These are phyloP conservation scores for Scopulariopsis brevicaulis DNA, from an alignment of 2,329 filamentous ascomycete genomes.

Conservation along the genomic window DNA sequence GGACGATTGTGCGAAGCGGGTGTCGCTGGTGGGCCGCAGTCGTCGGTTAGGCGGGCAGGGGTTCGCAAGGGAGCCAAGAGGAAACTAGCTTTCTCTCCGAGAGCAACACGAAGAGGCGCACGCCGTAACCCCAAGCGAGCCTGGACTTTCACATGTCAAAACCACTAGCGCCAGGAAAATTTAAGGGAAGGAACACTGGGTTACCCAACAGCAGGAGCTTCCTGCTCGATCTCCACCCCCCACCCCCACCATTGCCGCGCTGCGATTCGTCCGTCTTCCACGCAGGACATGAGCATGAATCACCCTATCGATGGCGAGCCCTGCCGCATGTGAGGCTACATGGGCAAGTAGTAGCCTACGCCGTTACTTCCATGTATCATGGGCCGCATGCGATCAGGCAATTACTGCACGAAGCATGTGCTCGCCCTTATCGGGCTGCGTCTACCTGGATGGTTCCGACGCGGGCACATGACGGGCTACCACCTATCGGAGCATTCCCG, in stretches of 20 bases:
- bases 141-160: constrained; percentile 5
- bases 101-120: neutral
- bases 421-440: neutral
- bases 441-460: neutral
- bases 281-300: neutral
- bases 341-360: neutral
- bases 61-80: neutral
- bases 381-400: neutral
- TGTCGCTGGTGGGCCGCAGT: neutral
- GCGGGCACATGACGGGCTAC: neutral
- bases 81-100: neutral
- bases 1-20: neutral
- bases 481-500: neutral
- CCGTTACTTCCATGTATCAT: neutral
- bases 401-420: neutral
- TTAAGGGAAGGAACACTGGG: neutral
- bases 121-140: neutral
- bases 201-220: neutral
- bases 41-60: neutral
- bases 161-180: neutral
- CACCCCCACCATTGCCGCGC: neutral
- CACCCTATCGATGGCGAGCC: neutral
- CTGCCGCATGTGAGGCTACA: neutral
- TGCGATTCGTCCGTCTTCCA: neutral
- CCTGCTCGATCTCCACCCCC: neutral